Conservation (phyloP, 345 rosid genomes). For the Mercurialis annua region DNA sequence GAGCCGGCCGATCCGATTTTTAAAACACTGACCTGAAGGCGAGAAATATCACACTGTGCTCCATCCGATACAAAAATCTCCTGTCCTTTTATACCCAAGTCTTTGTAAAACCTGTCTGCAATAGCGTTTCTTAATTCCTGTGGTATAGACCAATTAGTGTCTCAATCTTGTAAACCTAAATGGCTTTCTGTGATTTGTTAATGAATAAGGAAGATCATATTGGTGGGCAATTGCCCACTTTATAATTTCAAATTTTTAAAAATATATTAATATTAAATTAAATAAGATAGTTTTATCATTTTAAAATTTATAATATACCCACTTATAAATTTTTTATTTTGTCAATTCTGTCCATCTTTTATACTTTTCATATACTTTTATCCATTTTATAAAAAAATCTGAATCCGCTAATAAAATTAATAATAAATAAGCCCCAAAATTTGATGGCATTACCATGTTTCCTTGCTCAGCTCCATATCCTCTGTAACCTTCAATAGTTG, state of each 20-base stretch:
- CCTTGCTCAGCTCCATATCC: constrained; percentile 73
- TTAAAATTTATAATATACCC: too few relatives aligned
- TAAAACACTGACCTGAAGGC: constrained; percentile 42
- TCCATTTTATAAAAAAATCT: too few relatives aligned
- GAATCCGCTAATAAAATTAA: too few relatives aligned
- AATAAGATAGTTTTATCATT: too few relatives aligned
- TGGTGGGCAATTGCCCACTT: too few relatives aligned
- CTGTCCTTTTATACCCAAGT: constrained; percentile 24
- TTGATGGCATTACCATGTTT: constrained; percentile 35
- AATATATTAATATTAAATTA: neutral
- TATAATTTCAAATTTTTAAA: neutral
- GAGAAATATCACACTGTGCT: constrained; percentile 49
- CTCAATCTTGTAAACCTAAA: neutral
- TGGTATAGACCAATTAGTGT: neutral
- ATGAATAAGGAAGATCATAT: too few relatives aligned
- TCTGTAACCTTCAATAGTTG: constrained; percentile 49
- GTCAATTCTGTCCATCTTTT: too few relatives aligned
- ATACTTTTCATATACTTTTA: too few relatives aligned
- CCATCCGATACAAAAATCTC: constrained; percentile 53
- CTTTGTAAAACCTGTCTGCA: constrained; percentile 33
- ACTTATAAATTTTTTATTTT: too few relatives aligned
- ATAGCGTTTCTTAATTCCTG: constrained; percentile 45
- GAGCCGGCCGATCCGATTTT: too few relatives aligned
- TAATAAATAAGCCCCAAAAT: constrained; percentile 3
- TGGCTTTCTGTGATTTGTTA: too few relatives aligned